These are phyloP conservation scores for Fusarium musae DNA, from an alignment of 2,329 filamentous ascomycete genomes.

Conservation along the genomic window DNA sequence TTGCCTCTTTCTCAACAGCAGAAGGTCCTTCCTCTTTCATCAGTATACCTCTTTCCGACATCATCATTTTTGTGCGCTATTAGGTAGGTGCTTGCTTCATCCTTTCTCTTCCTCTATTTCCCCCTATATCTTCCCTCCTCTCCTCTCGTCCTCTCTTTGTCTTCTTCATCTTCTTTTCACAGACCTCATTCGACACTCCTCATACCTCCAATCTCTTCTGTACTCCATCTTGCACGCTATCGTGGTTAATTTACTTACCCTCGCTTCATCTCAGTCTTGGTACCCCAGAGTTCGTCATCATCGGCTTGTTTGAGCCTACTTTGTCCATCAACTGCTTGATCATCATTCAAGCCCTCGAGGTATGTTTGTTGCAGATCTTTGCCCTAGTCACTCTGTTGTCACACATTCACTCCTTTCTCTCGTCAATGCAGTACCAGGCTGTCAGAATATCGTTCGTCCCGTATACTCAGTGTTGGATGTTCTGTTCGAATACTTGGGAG, in stretches of 20 bases:
- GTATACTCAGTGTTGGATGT: background rate
- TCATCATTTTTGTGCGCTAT: constrained; percentile 27
- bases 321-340: constrained; percentile 46
- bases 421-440: too few species aligned
- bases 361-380: constrained; percentile 27
- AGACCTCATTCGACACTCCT: constrained; percentile 57
- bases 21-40: constrained; percentile 22
- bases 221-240: constrained; percentile 67
- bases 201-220: constrained; percentile 49
- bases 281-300: constrained; percentile 57
- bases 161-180: constrained; percentile 48
- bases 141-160: constrained; percentile 27
- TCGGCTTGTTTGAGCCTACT: constrained; percentile 46
- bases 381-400: background rate
- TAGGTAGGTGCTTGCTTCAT: constrained; percentile 36
- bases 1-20: constrained; percentile 25
- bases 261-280: constrained; percentile 67
- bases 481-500: background rate
- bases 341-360: constrained; percentile 43
- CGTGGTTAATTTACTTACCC: constrained; percentile 68
- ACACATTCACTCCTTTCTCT: too few species aligned
- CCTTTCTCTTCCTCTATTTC: constrained; percentile 7
- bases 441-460: too few species aligned
- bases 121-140: constrained; percentile 14
- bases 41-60: constrained; percentile 32